Conservation (phyloP, 2,329 filamentous ascomycete species). For the Pseudopyrenochaeta lycopersici region DNA sequence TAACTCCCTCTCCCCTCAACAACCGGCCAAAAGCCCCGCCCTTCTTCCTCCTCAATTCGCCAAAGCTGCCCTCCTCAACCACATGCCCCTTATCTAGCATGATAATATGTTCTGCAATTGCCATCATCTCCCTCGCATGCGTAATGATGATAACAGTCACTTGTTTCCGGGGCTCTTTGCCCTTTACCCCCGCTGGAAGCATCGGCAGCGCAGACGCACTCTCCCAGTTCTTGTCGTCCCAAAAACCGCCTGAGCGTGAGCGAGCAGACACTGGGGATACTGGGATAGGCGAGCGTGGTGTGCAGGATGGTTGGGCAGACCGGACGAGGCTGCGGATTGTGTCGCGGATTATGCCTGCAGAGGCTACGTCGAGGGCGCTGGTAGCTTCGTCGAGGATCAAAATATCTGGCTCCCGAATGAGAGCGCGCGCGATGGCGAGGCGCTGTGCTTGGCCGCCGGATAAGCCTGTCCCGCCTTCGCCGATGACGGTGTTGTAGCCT, state of each 20-base stretch:
- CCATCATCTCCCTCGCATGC: constrained; percentile 87
- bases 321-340: constrained; percentile 66
- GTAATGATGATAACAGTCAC: constrained; percentile 84
- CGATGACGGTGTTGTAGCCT: constrained; percentile 77
- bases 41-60: constrained; percentile 59
- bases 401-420: constrained; percentile 75
- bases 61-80: constrained; percentile 74
- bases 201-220: constrained; percentile 4
- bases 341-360: constrained; percentile 69
- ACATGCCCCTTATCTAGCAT: constrained; percentile 74
- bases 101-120: constrained; percentile 75
- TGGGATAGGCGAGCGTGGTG: not conserved
- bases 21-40: constrained; percentile 43
- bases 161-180: constrained; percentile 32
- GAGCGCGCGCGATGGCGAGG: constrained; percentile 80
- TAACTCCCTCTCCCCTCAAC: constrained; percentile 46
- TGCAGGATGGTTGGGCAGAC: not conserved
- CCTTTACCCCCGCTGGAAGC: constrained; percentile 9
- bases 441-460: constrained; percentile 87
- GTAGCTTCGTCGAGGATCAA: constrained; percentile 90
- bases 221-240: constrained; percentile 23
- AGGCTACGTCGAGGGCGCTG: constrained; percentile 76
- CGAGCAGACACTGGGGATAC: not conserved
- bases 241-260: constrained; percentile 14
- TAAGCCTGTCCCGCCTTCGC: constrained; percentile 76